phyloP scores from a whole-genome alignment of 371 early-diverging fungal genomes.

The Mortierella polycephala region DNA sequence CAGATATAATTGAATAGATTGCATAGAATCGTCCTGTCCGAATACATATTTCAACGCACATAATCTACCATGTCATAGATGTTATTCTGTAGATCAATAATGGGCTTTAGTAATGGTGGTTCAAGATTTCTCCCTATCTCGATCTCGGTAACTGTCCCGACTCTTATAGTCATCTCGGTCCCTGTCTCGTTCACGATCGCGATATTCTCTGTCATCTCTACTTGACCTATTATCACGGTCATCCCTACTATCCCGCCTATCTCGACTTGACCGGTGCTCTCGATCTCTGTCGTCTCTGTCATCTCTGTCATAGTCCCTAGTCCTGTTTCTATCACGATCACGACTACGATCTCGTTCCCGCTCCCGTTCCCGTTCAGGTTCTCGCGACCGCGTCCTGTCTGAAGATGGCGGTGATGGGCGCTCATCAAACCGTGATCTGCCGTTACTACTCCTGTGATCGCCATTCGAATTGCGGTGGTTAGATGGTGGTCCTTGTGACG shows the following conservation, averaged over 20 bases:
- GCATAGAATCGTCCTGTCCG: background rate
- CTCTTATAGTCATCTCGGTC: conserved; percentile 16
- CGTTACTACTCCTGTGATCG: background rate
- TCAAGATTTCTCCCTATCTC: conserved; percentile 8
- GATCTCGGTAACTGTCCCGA: conserved; percentile 18
- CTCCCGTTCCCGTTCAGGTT: conserved; percentile 1
- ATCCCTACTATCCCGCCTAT: conserved; percentile 5
- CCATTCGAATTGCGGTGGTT: background rate
- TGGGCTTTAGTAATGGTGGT: background rate
- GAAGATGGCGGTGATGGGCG: too few species aligned
- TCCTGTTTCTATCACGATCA: conserved; percentile 13
- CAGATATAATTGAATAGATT: background rate
- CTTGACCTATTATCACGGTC: conserved; percentile 14
- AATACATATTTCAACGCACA: too few species aligned
- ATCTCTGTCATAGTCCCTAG: conserved; percentile 6
- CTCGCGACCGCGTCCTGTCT: background rate
- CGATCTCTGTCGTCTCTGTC: conserved; percentile 17
- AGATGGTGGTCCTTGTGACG: background rate
- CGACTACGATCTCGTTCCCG: conserved; percentile 7
- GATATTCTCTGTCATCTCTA: conserved; percentile 19
- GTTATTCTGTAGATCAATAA: background rate
- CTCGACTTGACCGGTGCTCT: conserved; percentile 8
- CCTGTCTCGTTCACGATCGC: conserved; percentile 1
- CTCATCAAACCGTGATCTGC: conserved; percentile 2
- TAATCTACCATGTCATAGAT: too few species aligned